phyloP scores from a whole-genome alignment of 2,329 filamentous ascomycete genomes.

The Penicillium sp. region DNA sequence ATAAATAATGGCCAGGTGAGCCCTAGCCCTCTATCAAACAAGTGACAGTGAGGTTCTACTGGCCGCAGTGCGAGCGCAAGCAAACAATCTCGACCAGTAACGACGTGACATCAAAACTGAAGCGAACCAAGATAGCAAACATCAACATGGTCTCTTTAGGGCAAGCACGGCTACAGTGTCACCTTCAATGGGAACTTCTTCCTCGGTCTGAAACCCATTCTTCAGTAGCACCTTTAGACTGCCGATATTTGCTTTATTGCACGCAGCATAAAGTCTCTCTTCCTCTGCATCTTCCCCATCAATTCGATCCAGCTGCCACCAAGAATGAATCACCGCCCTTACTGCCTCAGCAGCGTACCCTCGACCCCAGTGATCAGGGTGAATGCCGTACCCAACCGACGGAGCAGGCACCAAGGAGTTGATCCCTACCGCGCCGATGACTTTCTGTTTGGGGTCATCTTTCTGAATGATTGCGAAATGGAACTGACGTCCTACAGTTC shows the following conservation, averaged over 20 bases:
- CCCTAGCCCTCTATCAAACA: background rate
- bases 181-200: conserved; percentile 11
- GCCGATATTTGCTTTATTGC: conserved; percentile 15
- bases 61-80: no score
- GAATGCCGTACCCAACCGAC: conserved; percentile 21
- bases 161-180: conserved; percentile 14
- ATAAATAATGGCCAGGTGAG: background rate
- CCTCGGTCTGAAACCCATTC: conserved; percentile 12
- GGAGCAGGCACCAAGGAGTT: conserved; percentile 14
- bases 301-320: conserved; percentile 19
- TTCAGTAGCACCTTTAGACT: conserved; percentile 18
- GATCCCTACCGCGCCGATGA: conserved; percentile 17
- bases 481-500: conserved; percentile 14
- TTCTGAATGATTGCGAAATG: conserved; percentile 13
- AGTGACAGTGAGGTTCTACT: background rate
- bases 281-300: background rate
- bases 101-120: no score
- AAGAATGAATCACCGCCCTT: conserved; percentile 16
- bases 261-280: conserved; percentile 17
- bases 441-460: conserved; percentile 10
- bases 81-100: no score
- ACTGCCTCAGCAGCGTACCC: conserved; percentile 23
- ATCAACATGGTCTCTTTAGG: conserved; percentile 3
- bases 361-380: conserved; percentile 22
- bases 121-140: background rate